Conservation (phyloP, 768 basidiomycete species). For the Tremella yokohamensis region DNA sequence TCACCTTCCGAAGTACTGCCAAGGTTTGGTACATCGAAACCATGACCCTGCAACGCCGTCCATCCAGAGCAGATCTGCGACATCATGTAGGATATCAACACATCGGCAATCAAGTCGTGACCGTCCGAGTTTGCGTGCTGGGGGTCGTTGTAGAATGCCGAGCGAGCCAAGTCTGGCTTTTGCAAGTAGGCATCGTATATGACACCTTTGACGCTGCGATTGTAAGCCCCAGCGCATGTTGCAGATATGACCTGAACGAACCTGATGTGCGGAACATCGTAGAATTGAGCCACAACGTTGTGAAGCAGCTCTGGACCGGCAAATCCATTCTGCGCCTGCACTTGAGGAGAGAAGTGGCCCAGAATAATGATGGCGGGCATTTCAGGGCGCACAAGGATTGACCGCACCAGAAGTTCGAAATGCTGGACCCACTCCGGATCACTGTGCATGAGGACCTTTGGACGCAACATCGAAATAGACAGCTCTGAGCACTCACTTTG, state of each 20-base stretch:
- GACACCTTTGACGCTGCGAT: conserved; percentile 70
- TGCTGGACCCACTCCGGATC: conserved; percentile 69
- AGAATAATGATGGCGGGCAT: conserved; percentile 87
- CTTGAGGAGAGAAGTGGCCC: conserved; percentile 90
- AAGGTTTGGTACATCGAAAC: conserved; percentile 61
- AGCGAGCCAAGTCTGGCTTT: conserved; percentile 61
- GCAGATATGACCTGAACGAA: conserved; percentile 35
- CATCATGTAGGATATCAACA: conserved; percentile 87
- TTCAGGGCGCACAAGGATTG: conserved; percentile 82
- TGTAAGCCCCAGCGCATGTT: conserved; percentile 5
- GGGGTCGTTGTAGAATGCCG: conserved; percentile 74
- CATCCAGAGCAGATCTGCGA: conserved; percentile 82
- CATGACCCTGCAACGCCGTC: conserved; percentile 64
- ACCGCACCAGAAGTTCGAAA: conserved; percentile 89
- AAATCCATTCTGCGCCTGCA: conserved; percentile 73
- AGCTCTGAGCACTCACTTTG: conserved; percentile 60
- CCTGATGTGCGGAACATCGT: conserved; percentile 91
- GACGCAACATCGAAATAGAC: not conserved
- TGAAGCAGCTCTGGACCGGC: conserved; percentile 88
- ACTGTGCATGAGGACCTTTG: conserved; percentile 52
- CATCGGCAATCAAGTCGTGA: conserved; percentile 82
- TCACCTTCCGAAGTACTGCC: conserved; percentile 51
- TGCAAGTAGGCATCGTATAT: conserved; percentile 78
- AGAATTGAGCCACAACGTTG: conserved; percentile 86
- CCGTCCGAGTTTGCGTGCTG: conserved; percentile 75